phyloP scores from a whole-genome alignment of 1,139 yeast genomes.

The Blastobotrys aristatus region DNA sequence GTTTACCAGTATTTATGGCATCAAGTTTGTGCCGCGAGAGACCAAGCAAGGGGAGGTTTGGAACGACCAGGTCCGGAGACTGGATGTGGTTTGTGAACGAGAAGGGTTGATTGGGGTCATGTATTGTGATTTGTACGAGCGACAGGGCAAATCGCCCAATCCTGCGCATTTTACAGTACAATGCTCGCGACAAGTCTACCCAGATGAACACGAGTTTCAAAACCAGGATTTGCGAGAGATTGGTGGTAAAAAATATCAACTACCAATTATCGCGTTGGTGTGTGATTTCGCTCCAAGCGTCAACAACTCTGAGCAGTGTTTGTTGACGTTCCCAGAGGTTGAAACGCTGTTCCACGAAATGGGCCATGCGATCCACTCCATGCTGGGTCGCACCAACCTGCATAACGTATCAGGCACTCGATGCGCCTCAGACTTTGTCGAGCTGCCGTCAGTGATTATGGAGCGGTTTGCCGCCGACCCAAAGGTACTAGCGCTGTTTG shows the following conservation, averaged over 20 bases:
- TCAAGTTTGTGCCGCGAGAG: conserved; percentile 62
- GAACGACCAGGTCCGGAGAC: conserved; percentile 81
- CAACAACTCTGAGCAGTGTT: conserved; percentile 35
- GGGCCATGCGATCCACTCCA: conserved; percentile 99
- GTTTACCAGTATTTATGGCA: conserved; percentile 68
- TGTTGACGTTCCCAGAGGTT: conserved; percentile 70
- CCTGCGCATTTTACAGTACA: conserved; percentile 98
- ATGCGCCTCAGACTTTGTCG: conserved; percentile 95
- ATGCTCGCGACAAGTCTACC: conserved; percentile 72
- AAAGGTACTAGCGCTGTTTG: conserved; percentile 66
- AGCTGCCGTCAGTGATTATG: conserved; percentile 91
- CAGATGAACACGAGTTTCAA: conserved; percentile 39
- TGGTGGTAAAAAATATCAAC: conserved; percentile 51
- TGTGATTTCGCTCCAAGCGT: conserved; percentile 63
- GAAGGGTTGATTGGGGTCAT: conserved; percentile 60
- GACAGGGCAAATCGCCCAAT: conserved; percentile 55
- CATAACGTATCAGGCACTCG: conserved; percentile 95
- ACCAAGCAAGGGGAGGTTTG: conserved; percentile 77
- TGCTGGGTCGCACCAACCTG: conserved; percentile 84
- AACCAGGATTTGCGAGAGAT: conserved; percentile 11
- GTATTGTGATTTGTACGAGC: conserved; percentile 61
- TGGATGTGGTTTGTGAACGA: conserved; percentile 60
- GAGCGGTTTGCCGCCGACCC: conserved; percentile 86
- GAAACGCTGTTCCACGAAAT: conserved; percentile 95
- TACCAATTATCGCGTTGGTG: conserved; percentile 84